Conservation (phyloP, 495 filamentous ascomycete genomes). For the Hypoxylon rickii region DNA sequence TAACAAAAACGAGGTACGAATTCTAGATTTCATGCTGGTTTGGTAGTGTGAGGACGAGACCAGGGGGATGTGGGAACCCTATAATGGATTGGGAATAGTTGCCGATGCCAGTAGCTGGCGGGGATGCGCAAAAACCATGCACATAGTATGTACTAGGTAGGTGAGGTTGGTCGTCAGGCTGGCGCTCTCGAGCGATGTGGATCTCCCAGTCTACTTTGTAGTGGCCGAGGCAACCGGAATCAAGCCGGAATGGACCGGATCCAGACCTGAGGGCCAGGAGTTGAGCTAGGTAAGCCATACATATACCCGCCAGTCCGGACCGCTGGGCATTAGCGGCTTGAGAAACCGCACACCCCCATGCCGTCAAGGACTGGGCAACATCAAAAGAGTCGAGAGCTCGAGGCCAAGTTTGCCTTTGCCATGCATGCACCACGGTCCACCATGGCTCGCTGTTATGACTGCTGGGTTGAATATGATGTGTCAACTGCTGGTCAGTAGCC, state of each 20-base stretch:
- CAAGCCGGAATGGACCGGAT: slow-evolving; percentile 18
- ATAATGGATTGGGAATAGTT: slow-evolving; percentile 6
- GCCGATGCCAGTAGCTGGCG: neutral
- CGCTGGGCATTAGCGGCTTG: slow-evolving; percentile 16
- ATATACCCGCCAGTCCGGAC: slow-evolving; percentile 22
- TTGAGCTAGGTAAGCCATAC: slow-evolving; percentile 8
- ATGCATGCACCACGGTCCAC: slow-evolving; percentile 21
- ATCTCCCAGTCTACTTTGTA: neutral
- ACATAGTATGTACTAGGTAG: too few species aligned
- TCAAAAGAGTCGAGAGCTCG: neutral
- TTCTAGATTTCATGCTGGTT: slow-evolving; percentile 14
- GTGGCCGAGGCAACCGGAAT: slow-evolving; percentile 9
- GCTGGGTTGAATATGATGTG: slow-evolving; percentile 10
- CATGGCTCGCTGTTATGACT: slow-evolving; percentile 9
- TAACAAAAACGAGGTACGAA: slow-evolving; percentile 12
- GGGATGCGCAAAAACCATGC: too few species aligned
- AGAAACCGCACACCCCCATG: slow-evolving; percentile 15
- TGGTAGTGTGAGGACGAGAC: neutral
- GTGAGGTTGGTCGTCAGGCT: neutral
- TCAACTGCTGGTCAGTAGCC: slow-evolving; percentile 1
- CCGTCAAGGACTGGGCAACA: slow-evolving; percentile 11
- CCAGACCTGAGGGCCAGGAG: slow-evolving; percentile 6
- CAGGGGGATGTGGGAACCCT: slow-evolving; percentile 1
- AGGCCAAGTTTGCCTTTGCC: slow-evolving; percentile 19
- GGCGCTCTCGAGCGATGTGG: slow-evolving; percentile 6